Conservation (phyloP, 2,329 filamentous ascomycete species). For the Zopfia rhizophila region DNA sequence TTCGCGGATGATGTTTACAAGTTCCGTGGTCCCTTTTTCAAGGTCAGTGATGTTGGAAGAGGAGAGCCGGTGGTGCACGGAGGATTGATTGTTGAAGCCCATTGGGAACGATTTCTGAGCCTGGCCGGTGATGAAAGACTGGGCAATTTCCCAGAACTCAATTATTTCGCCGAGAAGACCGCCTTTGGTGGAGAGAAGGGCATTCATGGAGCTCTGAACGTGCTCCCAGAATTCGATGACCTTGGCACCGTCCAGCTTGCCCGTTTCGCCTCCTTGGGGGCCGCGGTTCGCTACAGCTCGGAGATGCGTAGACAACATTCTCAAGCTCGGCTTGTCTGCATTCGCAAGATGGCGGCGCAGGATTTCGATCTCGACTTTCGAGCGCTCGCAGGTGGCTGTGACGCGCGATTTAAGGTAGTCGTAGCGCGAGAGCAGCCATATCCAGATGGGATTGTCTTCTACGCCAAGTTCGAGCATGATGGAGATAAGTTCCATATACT, state of each 20-base stretch:
- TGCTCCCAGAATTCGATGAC: conserved; percentile 95
- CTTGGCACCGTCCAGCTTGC: conserved; percentile 78
- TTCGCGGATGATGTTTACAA: conserved; percentile 85
- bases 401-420: conserved; percentile 91
- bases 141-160: conserved; percentile 92
- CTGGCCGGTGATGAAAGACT: conserved; percentile 88
- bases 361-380: conserved; percentile 91
- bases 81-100: conserved; percentile 84
- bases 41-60: conserved; percentile 75
- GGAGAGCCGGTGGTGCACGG: conserved; percentile 82
- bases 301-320: conserved; percentile 78
- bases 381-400: conserved; percentile 80
- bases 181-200: conserved; percentile 76
- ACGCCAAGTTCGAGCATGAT: conserved; percentile 93
- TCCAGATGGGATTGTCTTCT: conserved; percentile 95
- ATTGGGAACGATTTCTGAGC: conserved; percentile 82
- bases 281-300: conserved; percentile 76
- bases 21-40: conserved; percentile 79
- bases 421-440: conserved; percentile 91
- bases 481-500: conserved; percentile 91
- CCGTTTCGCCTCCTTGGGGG: conserved; percentile 62
- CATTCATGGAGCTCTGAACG: conserved; percentile 76
- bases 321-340: conserved; percentile 75
- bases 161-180: conserved; percentile 89
- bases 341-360: conserved; percentile 82